These are phyloP conservation scores for Talaromyces marneffei DNA, from an alignment of 2,329 filamentous ascomycete species.

Conservation along the genomic window DNA sequence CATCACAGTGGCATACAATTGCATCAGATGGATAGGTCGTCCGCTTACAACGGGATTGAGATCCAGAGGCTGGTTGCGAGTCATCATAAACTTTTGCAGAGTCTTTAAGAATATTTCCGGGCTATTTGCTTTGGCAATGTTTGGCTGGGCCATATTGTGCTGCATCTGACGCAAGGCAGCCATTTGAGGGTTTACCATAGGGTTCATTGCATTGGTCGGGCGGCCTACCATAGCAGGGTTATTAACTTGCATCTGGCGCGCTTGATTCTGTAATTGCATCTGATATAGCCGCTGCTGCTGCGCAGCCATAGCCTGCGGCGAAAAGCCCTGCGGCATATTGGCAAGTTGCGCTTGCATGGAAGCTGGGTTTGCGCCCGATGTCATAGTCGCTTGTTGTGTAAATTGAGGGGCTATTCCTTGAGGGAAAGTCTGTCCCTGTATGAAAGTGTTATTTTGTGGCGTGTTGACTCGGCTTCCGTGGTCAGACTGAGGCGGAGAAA, in stretches of 20 bases:
- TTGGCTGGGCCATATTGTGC: conserved; percentile 38
- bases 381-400: conserved; percentile 34
- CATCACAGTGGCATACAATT: conserved; percentile 70
- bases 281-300: conserved; percentile 69
- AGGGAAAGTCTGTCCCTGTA: conserved; percentile 45
- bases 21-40: conserved; percentile 66
- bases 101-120: conserved; percentile 70
- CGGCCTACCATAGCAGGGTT: conserved; percentile 34
- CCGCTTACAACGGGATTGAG: conserved; percentile 67
- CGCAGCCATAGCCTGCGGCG: conserved; percentile 58
- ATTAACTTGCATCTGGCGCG: conserved; percentile 53
- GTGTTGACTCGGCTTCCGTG: conserved; percentile 61
- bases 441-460: conserved; percentile 66
- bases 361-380: conserved; percentile 34
- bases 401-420: conserved; percentile 41
- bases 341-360: conserved; percentile 46
- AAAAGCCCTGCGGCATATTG: conserved; percentile 47
- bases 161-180: conserved; percentile 47
- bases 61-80: conserved; percentile 67
- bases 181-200: conserved; percentile 37
- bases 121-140: conserved; percentile 36
- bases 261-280: conserved; percentile 74
- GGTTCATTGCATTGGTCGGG: conserved; percentile 29
- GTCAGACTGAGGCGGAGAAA: conserved; percentile 71
- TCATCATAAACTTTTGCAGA: conserved; percentile 69